Percentiles rank a stretch among this genome's conserved stretches.
Evolutionary conservation across 176 grass and related monocot species (phyloP).

Genomic region (Zea luxurians): DNA sequence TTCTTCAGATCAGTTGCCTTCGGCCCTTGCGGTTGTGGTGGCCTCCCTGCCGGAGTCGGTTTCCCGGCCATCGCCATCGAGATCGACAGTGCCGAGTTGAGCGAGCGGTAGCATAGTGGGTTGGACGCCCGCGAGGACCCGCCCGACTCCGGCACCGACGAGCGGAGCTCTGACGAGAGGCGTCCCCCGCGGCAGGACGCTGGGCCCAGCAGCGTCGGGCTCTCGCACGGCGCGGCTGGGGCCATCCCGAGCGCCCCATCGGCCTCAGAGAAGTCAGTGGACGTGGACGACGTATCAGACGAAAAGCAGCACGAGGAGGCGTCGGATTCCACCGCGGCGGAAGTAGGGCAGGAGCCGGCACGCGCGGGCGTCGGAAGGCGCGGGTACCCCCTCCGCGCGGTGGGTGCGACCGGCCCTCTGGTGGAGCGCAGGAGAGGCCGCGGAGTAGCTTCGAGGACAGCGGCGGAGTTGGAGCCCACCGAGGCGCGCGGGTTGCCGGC

Average conservation of each 20-base stretch:
- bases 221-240: constrained; percentile 50
- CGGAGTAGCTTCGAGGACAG: background rate
- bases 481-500: constrained; percentile 23
- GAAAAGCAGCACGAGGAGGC: constrained; percentile 39
- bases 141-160: constrained; percentile 64
- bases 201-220: constrained; percentile 60
- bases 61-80: constrained; percentile 40
- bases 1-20: constrained; percentile 57
- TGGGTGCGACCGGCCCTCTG: constrained; percentile 22
- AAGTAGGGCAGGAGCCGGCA: constrained; percentile 34
- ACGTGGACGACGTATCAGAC: constrained; percentile 47
- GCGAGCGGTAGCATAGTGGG: constrained; percentile 64
- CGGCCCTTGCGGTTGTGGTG: constrained; percentile 60
- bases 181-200: constrained; percentile 43
- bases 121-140: constrained; percentile 53
- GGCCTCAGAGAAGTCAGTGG: constrained; percentile 54
- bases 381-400: constrained; percentile 35
- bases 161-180: constrained; percentile 55
- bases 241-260: constrained; percentile 27
- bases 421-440: constrained; percentile 26
- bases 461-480: constrained; percentile 4
- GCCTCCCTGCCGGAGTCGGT: constrained; percentile 35
- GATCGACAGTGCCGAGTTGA: constrained; percentile 63
- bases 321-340: constrained; percentile 12
- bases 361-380: constrained; percentile 55